Percentiles rank a stretch among this genome's conserved stretches.
phyloP scores from a whole-genome alignment of 2,329 filamentous ascomycete genomes.

The Aspergillus sp. region DNA sequence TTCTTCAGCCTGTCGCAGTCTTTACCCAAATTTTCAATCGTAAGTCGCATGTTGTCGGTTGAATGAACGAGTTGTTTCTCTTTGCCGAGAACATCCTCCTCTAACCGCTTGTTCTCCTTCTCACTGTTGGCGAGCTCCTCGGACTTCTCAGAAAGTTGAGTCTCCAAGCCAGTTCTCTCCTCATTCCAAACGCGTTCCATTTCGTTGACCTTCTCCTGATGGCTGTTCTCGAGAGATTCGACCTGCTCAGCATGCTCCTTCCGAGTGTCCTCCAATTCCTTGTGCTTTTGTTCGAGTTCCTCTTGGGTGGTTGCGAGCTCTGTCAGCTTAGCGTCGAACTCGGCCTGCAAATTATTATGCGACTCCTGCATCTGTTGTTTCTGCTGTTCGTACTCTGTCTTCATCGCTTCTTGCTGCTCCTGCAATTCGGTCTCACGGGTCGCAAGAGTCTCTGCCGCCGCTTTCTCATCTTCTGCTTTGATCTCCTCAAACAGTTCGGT shows the following conservation, averaged over 20 bases:
- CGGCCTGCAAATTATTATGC: constrained; percentile 35
- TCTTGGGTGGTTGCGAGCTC: constrained; percentile 29
- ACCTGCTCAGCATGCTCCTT: constrained; percentile 28
- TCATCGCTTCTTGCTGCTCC: constrained; percentile 36
- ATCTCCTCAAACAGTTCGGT: constrained; percentile 51
- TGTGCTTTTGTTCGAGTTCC: constrained; percentile 28
- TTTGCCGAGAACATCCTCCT: constrained; percentile 47
- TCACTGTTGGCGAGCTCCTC: constrained; percentile 44
- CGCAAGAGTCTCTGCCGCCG: constrained; percentile 37
- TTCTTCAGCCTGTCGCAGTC: constrained; percentile 53
- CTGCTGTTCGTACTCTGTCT: constrained; percentile 35
- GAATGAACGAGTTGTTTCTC: constrained; percentile 47
- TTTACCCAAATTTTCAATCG: constrained; percentile 51
- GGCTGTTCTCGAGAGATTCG: constrained; percentile 24
- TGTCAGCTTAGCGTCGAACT: constrained; percentile 37
- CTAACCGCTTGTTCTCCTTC: constrained; percentile 43
- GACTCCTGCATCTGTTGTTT: constrained; percentile 40
- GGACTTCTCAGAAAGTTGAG: constrained; percentile 42
- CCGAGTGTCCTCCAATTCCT: constrained; percentile 33
- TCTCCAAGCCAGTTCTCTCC: constrained; percentile 31
- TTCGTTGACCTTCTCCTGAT: constrained; percentile 25
- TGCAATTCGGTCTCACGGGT: constrained; percentile 45
- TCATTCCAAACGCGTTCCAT: constrained; percentile 34
- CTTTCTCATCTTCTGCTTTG: constrained; percentile 42
- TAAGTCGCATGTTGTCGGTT: constrained; percentile 44